phyloP scores from a whole-genome alignment of 192 early-diverging fungal genomes.

The Haplosporangium gracile region DNA sequence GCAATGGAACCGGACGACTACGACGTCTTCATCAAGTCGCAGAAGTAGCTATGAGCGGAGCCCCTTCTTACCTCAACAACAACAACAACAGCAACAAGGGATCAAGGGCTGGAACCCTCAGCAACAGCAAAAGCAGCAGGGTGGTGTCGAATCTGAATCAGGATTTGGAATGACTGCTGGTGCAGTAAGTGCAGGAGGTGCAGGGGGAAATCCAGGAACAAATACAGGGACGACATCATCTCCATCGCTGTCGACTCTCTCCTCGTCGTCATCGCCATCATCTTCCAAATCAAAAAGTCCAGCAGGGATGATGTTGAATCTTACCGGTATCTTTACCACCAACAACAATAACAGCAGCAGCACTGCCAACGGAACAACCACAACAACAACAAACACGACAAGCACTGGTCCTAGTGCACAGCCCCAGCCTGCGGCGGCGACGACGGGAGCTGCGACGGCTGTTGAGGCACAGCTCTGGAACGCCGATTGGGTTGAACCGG shows the following conservation, averaged over 20 bases:
- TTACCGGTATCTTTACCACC: slow-evolving; percentile 20
- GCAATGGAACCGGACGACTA: background rate
- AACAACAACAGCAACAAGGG: background rate
- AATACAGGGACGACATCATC: background rate
- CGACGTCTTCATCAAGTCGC: background rate
- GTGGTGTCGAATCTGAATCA: background rate
- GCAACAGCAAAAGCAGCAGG: background rate
- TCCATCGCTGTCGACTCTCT: slow-evolving; percentile 6
- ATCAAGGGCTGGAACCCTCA: background rate
- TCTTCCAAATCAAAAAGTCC: slow-evolving; percentile 1
- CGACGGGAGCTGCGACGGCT: slow-evolving; percentile 1
- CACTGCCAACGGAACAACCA: background rate
- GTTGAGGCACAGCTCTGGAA: slow-evolving; percentile 50
- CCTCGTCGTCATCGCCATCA: slow-evolving; percentile 6
- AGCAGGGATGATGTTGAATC: slow-evolving; percentile 22
- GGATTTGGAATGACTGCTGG: background rate
- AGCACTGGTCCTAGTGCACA: background rate
- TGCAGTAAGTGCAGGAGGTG: background rate
- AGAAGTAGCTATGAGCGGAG: slow-evolving; percentile 2
- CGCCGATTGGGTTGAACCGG: slow-evolving; percentile 20
- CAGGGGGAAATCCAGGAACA: background rate
- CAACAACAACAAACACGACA: background rate
- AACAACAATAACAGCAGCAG: background rate
- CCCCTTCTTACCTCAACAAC: background rate
- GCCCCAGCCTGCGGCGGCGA: background rate